phyloP scores from a whole-genome alignment of 1,284 basidiomycete genomes.

The Tylopilus sp. region DNA sequence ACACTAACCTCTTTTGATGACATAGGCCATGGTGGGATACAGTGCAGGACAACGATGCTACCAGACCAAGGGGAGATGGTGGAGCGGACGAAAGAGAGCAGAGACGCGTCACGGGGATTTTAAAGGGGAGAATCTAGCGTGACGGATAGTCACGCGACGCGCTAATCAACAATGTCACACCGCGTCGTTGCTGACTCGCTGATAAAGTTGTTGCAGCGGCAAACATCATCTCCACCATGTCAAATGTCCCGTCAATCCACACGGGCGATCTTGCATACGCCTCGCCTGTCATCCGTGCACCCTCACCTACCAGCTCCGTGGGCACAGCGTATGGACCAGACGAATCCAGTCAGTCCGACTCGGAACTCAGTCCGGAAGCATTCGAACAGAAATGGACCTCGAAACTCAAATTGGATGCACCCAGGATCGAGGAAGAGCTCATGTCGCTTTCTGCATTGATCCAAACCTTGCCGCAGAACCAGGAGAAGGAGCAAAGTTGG shows the following conservation, averaged over 20 bases:
- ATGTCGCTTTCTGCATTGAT: constrained; percentile 27
- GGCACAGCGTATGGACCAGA: constrained; percentile 63
- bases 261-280: constrained; percentile 50
- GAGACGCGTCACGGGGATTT: constrained; percentile 32
- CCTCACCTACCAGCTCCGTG: constrained; percentile 69
- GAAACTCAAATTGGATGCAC: constrained; percentile 32
- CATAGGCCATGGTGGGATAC: constrained; percentile 51
- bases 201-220: too few relatives aligned
- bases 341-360: constrained; percentile 55
- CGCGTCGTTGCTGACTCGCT: too few relatives aligned
- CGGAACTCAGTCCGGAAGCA: constrained; percentile 45
- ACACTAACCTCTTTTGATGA: constrained; percentile 70
- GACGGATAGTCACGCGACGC: constrained; percentile 33
- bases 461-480: constrained; percentile 26
- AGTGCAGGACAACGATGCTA: constrained; percentile 5
- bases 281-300: constrained; percentile 59
- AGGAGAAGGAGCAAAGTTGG: constrained; percentile 33
- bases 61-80: constrained; percentile 26
- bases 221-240: constrained; percentile 15
- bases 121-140: constrained; percentile 25
- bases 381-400: constrained; percentile 55
- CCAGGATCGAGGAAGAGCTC: constrained; percentile 32
- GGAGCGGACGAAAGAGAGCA: constrained; percentile 30
- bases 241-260: constrained; percentile 32
- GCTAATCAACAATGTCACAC: constrained; percentile 34